A percentile compares a stretch with the other conserved stretches of the same genome.
Evolutionary conservation across 1,139 yeast species (phyloP).

Genomic region (Geotrichum citri-aurantii): DNA sequence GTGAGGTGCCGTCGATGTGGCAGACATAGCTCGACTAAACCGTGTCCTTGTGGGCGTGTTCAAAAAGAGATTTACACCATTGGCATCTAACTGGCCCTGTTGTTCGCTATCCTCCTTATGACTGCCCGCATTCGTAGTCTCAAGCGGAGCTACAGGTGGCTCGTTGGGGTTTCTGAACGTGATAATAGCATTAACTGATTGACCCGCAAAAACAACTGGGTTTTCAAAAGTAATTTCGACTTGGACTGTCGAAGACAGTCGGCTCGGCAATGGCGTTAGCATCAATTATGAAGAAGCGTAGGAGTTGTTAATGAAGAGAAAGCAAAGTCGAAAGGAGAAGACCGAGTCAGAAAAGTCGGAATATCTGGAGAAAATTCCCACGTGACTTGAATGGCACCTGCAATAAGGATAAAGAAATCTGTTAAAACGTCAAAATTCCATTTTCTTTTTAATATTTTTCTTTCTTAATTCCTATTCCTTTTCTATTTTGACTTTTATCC

Average conservation of each 20-base stretch:
- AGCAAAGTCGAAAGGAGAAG: not conserved
- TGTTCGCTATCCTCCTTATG: not conserved
- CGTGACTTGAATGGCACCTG: not conserved
- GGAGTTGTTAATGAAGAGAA: not conserved
- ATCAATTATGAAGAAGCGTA: not conserved
- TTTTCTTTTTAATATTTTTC: too few relatives aligned
- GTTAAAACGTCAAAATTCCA: too few relatives aligned
- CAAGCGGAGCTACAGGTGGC: slow-evolving; percentile 11
- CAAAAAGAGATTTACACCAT: not conserved
- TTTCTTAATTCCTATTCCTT: too few relatives aligned
- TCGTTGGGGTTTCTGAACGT: slow-evolving; percentile 30
- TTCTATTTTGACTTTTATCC: too few relatives aligned
- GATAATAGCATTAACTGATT: slow-evolving; percentile 31
- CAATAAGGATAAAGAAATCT: too few relatives aligned
- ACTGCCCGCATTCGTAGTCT: not conserved
- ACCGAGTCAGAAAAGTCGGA: not conserved
- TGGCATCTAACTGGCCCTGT: not conserved
- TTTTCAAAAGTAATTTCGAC: slow-evolving; percentile 39
- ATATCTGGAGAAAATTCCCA: not conserved
- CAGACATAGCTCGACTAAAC: slow-evolving; percentile 14
- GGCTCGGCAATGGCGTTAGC: slow-evolving; percentile 7
- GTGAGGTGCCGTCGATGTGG: slow-evolving; percentile 5
- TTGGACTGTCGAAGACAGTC: slow-evolving; percentile 23
- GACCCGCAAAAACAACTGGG: slow-evolving; percentile 42
- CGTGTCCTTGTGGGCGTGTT: slow-evolving; percentile 2